phyloP scores from a whole-genome alignment of 108 stramenopile genomes.

The Epipyxis sp. region DNA sequence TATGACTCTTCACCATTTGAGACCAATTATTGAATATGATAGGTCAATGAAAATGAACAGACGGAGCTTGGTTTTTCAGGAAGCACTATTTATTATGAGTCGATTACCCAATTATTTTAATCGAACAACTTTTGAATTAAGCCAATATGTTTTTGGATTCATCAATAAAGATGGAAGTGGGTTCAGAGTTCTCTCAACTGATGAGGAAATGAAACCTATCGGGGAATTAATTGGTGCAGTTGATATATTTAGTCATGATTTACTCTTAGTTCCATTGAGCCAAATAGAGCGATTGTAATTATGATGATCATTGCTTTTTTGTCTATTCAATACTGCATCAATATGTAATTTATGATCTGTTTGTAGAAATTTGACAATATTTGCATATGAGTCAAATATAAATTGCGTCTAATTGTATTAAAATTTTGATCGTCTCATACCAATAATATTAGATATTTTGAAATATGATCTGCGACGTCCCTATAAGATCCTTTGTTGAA shows the following conservation, averaged over 20 bases:
- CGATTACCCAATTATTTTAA: neutral
- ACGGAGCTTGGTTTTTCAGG: constrained; percentile 14
- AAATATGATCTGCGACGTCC: too few relatives aligned
- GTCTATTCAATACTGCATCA: too few relatives aligned
- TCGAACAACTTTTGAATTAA: neutral
- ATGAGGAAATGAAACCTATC: neutral
- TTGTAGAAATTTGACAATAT: too few relatives aligned
- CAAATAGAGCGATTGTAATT: constrained; percentile 17
- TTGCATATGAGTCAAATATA: too few relatives aligned
- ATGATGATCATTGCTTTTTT: too few relatives aligned
- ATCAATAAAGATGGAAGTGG: neutral
- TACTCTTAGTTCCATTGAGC: neutral
- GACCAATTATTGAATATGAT: constrained; percentile 7
- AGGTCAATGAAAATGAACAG: neutral
- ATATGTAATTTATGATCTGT: too few relatives aligned
- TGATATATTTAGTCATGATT: neutral
- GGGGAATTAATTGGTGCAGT: neutral
- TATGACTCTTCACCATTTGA: neutral
- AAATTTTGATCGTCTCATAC: too few relatives aligned
- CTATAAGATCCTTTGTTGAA: too few relatives aligned
- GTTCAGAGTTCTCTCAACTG: neutral
- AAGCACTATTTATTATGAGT: neutral
- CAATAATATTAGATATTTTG: too few relatives aligned
- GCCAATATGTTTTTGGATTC: neutral
- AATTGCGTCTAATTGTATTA: too few relatives aligned